These are phyloP conservation scores for Ramalina intermedia DNA, from an alignment of 495 filamentous ascomycete species.

Conservation along the genomic window DNA sequence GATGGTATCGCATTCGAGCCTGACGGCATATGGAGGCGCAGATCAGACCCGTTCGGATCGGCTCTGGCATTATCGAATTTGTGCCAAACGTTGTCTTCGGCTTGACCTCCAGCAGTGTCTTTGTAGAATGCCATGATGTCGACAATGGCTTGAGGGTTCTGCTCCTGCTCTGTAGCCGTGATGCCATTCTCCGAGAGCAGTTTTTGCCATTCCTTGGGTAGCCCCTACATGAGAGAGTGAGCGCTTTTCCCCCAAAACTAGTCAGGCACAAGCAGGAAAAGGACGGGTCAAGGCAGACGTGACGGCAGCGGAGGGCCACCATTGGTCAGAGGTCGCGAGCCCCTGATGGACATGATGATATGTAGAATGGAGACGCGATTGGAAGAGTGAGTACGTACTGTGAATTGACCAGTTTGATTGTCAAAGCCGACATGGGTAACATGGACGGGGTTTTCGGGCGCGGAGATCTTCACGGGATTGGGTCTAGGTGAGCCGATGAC, in stretches of 20 bases:
- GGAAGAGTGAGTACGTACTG: slow-evolving; percentile 40
- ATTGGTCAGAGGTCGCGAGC: neutral
- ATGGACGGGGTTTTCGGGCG: slow-evolving; percentile 92
- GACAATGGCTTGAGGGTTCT: slow-evolving; percentile 85
- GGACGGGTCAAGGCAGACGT: neutral
- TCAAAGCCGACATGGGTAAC: slow-evolving; percentile 97
- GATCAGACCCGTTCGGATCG: slow-evolving; percentile 38
- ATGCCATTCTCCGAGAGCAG: slow-evolving; percentile 92
- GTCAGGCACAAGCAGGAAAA: no score
- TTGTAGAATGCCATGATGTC: slow-evolving; percentile 96
- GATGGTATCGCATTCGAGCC: slow-evolving; percentile 11
- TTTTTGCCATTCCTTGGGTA: slow-evolving; percentile 96
- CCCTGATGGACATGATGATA: no score
- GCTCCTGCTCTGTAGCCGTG: slow-evolving; percentile 85
- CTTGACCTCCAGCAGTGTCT: slow-evolving; percentile 67
- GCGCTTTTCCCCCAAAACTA: no score
- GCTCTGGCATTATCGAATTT: slow-evolving; percentile 76
- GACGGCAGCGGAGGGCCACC: neutral
- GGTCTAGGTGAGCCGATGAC: slow-evolving; percentile 72
- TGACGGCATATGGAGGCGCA: slow-evolving; percentile 24
- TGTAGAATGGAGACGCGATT: no score
- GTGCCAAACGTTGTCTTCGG: slow-evolving; percentile 79
- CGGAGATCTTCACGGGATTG: slow-evolving; percentile 72
- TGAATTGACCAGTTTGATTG: slow-evolving; percentile 92
- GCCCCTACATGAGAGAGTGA: slow-evolving; percentile 38